Evolutionary conservation across 2,329 filamentous ascomycete genomes (phyloP).

Genomic region (Penicillium sp.): DNA sequence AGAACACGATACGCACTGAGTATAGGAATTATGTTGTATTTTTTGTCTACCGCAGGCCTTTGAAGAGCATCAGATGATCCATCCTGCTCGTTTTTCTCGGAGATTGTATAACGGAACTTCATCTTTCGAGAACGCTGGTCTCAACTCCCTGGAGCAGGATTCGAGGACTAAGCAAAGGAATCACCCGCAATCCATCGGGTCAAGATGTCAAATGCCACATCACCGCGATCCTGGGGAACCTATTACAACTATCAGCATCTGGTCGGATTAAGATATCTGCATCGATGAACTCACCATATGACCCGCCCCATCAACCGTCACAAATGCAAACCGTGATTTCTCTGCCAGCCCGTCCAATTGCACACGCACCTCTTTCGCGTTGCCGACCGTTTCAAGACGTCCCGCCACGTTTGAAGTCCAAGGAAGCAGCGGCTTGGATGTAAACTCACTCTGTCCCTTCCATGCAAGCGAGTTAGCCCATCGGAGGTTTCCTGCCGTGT

Average conservation of each 20-base stretch:
- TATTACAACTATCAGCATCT: neutral
- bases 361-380: slow-evolving; percentile 14
- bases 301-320: slow-evolving; percentile 15
- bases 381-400: slow-evolving; percentile 10
- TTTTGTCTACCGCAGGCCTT: neutral
- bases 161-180: neutral
- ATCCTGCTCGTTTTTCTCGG: neutral
- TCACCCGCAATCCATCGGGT: neutral
- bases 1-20: neutral
- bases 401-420: slow-evolving; percentile 19
- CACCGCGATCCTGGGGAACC: neutral
- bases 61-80: neutral
- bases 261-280: neutral
- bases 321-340: slow-evolving; percentile 15
- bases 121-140: neutral
- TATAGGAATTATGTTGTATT: neutral
- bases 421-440: slow-evolving; percentile 15
- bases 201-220: neutral
- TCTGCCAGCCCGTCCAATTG: neutral
- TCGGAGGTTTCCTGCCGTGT: slow-evolving; percentile 27
- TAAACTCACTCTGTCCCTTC: slow-evolving; percentile 28
- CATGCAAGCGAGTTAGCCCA: slow-evolving; percentile 26
- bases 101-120: neutral
- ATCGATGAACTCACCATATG: slow-evolving; percentile 10
- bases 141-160: neutral